A percentile compares a stretch with the other conserved stretches of the same genome.
Evolutionary conservation across 345 rosid species (phyloP).

Genomic region (Gossypium turneri): DNA sequence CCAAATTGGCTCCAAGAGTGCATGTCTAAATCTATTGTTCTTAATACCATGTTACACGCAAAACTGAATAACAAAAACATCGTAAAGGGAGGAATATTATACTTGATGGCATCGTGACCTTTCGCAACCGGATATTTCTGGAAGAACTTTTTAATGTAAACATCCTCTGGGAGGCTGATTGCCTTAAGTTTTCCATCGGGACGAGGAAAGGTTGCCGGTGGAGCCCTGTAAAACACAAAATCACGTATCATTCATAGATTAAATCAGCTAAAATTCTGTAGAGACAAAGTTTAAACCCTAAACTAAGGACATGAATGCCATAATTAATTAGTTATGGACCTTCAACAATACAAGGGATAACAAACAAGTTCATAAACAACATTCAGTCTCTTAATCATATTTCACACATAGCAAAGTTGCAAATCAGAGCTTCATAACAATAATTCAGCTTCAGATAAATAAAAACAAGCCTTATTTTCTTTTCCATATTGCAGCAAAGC

Average conservation of each 20-base stretch:
- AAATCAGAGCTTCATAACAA: neutral
- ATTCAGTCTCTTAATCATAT: neutral
- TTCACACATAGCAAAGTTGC: neutral
- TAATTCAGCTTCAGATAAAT: neutral
- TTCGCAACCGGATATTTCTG: slow-evolving; percentile 52
- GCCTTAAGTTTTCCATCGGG: slow-evolving; percentile 55
- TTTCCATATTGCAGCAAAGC: neutral
- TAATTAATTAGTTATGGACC: neutral
- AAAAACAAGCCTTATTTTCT: neutral
- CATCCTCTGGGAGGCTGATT: slow-evolving; percentile 79
- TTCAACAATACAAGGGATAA: slow-evolving; percentile 1
- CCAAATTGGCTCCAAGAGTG: neutral
- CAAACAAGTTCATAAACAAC: slow-evolving; percentile 5
- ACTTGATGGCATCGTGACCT: slow-evolving; percentile 66
- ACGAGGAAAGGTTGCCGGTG: slow-evolving; percentile 78
- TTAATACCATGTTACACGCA: neutral
- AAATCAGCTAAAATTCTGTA: slow-evolving; percentile 7
- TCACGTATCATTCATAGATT: neutral
- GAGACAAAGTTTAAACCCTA: neutral
- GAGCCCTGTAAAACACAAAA: slow-evolving; percentile 38
- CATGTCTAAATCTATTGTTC: slow-evolving; percentile 8
- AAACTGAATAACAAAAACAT: slow-evolving; percentile 5
- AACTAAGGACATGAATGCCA: neutral
- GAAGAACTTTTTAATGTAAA: slow-evolving; percentile 62
- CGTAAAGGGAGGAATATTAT: slow-evolving; percentile 16